phyloP scores from a whole-genome alignment of 306 rosid genomes.

The Castanopsis chinensis region DNA sequence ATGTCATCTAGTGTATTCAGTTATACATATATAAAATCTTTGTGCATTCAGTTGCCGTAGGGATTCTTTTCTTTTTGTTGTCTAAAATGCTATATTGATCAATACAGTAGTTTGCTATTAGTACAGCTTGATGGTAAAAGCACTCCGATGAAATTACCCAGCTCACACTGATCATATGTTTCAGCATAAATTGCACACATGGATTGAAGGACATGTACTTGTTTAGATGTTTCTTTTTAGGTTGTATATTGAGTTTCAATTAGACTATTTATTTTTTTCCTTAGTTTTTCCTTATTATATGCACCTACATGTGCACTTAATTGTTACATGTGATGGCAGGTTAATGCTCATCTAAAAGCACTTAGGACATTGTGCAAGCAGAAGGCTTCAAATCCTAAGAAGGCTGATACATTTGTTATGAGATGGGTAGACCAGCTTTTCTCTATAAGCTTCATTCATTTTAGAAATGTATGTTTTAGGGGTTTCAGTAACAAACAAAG shows the following conservation, averaged over 20 bases:
- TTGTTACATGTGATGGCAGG: constrained; percentile 45
- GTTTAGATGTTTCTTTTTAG: constrained; percentile 1
- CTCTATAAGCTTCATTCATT: constrained; percentile 51
- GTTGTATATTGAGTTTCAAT: not conserved
- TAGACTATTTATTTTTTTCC: not conserved
- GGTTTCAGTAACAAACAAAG: constrained; percentile 31
- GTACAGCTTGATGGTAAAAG: too few relatives aligned
- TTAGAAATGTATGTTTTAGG: constrained; percentile 53
- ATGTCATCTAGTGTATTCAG: not conserved
- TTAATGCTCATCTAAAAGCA: constrained; percentile 86
- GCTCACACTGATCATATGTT: too few relatives aligned
- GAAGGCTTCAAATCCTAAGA: constrained; percentile 50
- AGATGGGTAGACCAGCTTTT: constrained; percentile 63
- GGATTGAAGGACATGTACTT: not conserved
- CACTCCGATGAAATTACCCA: too few relatives aligned
- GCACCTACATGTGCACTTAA: not conserved
- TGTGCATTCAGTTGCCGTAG: not conserved
- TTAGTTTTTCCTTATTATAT: not conserved
- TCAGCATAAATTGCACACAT: too few relatives aligned
- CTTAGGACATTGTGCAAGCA: constrained; percentile 76
- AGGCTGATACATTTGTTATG: constrained; percentile 57
- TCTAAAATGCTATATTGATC: too few relatives aligned
- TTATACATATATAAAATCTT: not conserved
- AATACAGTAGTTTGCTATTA: too few relatives aligned
- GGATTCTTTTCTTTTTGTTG: constrained; percentile 8